Conservation (phyloP, 2,329 filamentous ascomycete species). For the Amauroascus niger region DNA sequence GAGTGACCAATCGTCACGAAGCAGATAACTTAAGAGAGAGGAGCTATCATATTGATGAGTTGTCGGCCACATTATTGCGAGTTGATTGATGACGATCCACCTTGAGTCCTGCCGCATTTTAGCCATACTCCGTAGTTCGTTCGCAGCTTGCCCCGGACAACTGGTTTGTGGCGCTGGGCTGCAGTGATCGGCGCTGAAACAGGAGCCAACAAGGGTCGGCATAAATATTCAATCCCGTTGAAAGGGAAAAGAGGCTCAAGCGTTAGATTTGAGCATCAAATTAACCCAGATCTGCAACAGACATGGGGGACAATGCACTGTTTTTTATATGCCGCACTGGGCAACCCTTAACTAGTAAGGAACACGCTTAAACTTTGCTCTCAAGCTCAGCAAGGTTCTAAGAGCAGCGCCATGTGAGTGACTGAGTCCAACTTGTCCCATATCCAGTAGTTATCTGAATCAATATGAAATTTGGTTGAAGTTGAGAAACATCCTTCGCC, state of each 20-base stretch:
- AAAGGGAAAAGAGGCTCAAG: neutral
- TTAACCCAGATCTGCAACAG: no score
- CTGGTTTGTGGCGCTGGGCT: neutral
- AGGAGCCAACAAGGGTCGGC: conserved; percentile 1
- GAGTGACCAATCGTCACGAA: neutral
- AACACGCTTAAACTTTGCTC: no score
- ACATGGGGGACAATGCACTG: no score
- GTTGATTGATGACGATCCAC: neutral
- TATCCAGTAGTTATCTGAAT: no score
- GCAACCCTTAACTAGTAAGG: no score
- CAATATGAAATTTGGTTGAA: no score
- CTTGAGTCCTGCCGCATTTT: neutral
- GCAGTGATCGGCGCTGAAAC: neutral
- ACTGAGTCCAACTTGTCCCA: no score
- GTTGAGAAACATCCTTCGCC: no score
- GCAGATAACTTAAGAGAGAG: neutral
- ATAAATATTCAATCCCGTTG: neutral
- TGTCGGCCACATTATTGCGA: neutral
- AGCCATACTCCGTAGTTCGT: neutral
- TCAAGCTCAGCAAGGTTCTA: no score
- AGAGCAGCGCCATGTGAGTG: no score
- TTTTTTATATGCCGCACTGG: no score
- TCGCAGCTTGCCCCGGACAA: neutral
- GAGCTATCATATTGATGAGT: neutral
- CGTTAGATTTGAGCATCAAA: no score